Base-by-base conservation (phyloP, 495 filamentous ascomycete species). In the Aspergillus steynii region DNA sequence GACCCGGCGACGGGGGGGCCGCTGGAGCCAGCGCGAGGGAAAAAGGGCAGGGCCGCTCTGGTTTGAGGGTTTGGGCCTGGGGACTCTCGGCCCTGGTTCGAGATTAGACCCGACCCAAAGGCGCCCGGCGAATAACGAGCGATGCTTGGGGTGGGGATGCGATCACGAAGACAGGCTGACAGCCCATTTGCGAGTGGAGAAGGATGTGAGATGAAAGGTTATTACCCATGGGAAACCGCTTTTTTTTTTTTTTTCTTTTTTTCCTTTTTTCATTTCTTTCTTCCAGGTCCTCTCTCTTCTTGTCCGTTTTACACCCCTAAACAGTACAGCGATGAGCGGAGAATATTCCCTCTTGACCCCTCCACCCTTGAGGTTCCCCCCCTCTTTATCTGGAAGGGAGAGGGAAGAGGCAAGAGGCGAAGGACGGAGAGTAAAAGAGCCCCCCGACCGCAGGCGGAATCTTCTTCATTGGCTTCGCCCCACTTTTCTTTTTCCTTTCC, bases 1-100 rank as follows among this genome's bases (percentile, higher is more conserved):
- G 62, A 68, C 61, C 61, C 65, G 65, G 65, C 61, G 65, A 67
- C 52, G 52, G 63, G 62, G 64, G 56, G 64, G 53, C 60, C 47
- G 58, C 51, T 52, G 55, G 42, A 58, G 55, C 31, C 45, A 32
- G 58, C 15, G 60, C 49, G 32, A 53, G 34, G 31, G 32, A 51
- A 59, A 52, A 54, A 60, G 31, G 15, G 14, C 51, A 49, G 31
- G 31, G 31, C 31, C 31, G 3, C 4, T 32, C 7, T 32, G 31
- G 31, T 3, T 32, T 32, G 34, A 37, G 28, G 25, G 34, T 20
- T 57, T 62, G 4, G 27, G 20, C 20, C 20, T 20, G 20, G 20
- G 20, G 20, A 20, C 20, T 20, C 20, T 20, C 20, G 20, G 57
- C 53, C 54, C 54, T 49, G 34, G 49, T 57, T 51, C 20, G 20